Conservation (phyloP, 2,329 filamentous ascomycete species). For the Trichoderma afroharzianum region DNA sequence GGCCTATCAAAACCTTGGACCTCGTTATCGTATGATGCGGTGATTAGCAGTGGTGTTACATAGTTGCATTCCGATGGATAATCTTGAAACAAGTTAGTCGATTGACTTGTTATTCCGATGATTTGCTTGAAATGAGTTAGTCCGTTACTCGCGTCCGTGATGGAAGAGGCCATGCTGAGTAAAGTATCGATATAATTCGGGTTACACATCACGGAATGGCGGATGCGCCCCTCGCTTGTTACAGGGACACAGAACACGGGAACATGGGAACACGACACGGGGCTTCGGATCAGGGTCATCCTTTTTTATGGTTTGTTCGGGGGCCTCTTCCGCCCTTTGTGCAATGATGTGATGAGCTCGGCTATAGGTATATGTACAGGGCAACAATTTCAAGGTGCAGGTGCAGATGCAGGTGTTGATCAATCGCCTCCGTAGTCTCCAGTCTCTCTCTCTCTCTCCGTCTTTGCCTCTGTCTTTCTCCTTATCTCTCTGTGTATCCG, state of each 20-base stretch:
- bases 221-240: too few relatives aligned
- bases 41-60: not conserved
- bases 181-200: not conserved
- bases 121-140: not conserved
- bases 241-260: too few relatives aligned
- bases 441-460: not conserved
- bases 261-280: not conserved
- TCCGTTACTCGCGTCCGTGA: not conserved
- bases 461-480: not conserved
- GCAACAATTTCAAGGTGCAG: not conserved
- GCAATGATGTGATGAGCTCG: not conserved
- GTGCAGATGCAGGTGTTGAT: not conserved
- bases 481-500: not conserved
- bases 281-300: not conserved
- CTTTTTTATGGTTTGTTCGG: not conserved
- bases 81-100: not conserved
- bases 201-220: not conserved
- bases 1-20: not conserved
- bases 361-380: not conserved
- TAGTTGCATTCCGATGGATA: not conserved
- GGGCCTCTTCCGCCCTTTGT: not conserved
- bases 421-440: not conserved
- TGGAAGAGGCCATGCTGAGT: not conserved
- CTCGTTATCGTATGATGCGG: not conserved
- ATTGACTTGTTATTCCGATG: not conserved